Evolutionary conservation across 1,139 yeast species (phyloP).

Genomic region (Magnusiomyces fungicola): DNA sequence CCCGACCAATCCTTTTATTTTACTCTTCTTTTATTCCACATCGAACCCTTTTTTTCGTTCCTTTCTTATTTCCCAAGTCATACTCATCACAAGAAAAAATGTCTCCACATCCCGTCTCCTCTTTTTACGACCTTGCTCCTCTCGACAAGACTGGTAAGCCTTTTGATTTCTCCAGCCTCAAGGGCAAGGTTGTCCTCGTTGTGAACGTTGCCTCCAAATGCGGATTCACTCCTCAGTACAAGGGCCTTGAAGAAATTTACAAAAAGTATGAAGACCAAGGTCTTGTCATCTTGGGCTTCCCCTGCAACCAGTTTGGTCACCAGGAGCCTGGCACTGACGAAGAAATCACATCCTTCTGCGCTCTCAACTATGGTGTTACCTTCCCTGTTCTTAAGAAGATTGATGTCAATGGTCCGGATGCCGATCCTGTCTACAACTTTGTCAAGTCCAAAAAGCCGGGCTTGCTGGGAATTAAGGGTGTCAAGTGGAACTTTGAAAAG

Average conservation of each 20-base stretch:
- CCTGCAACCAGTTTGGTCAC: constrained; percentile 81
- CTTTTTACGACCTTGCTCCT: constrained; percentile 53
- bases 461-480: constrained; percentile 65
- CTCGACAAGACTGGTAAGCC: constrained; percentile 52
- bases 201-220: constrained; percentile 91
- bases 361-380: constrained; percentile 65
- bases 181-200: constrained; percentile 85
- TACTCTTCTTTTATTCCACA: no score
- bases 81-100: no score
- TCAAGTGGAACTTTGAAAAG: constrained; percentile 95
- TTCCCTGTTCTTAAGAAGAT: constrained; percentile 85
- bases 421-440: constrained; percentile 74
- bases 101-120: no score
- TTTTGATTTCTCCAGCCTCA: constrained; percentile 57
- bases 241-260: constrained; percentile 75
- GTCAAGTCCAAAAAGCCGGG: constrained; percentile 63
- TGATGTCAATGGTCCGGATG: constrained; percentile 78
- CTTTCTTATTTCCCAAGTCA: no score
- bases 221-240: constrained; percentile 54
- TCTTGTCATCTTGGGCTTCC: constrained; percentile 80
- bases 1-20: no score
- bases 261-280: constrained; percentile 70
- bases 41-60: no score
- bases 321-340: constrained; percentile 78
- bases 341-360: constrained; percentile 59